Percentiles rank a stretch among this genome's conserved stretches.
Conservation (phyloP, 106 monocot species). For the Dactylorhiza incarnata region DNA sequence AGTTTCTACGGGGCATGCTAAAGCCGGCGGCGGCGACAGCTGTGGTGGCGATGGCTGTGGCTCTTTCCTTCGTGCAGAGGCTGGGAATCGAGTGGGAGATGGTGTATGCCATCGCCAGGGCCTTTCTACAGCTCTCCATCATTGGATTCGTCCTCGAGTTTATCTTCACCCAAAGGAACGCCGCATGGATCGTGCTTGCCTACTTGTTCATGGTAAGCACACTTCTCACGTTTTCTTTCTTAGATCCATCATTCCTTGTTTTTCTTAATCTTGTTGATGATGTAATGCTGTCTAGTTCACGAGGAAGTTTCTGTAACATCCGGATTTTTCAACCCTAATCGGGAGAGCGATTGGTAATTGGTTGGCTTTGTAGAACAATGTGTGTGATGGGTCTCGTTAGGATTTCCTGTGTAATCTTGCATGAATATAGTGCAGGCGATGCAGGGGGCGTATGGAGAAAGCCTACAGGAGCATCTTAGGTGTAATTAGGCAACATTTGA, state of each 20-base stretch:
- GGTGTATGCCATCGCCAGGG: slow-evolving; percentile 52
- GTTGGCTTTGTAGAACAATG: too few species aligned
- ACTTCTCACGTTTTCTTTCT: neutral
- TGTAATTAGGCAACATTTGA: too few species aligned
- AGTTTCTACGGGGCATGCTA: slow-evolving; percentile 74
- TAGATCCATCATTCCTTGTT: neutral
- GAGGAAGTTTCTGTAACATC: neutral
- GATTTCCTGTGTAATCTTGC: too few species aligned
- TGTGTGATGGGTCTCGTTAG: too few species aligned
- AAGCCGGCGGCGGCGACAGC: slow-evolving; percentile 66
- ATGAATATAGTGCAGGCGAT: too few species aligned
- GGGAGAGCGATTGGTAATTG: too few species aligned
- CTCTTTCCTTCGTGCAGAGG: slow-evolving; percentile 57
- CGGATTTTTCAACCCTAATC: too few species aligned
- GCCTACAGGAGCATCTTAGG: too few species aligned
- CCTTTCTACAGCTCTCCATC: slow-evolving; percentile 80
- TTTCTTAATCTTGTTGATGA: neutral
- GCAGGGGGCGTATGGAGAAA: too few species aligned
- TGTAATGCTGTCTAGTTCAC: neutral
- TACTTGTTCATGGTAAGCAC: slow-evolving; percentile 78
- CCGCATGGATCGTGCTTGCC: slow-evolving; percentile 76
- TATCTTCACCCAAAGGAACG: slow-evolving; percentile 86
- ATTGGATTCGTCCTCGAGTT: slow-evolving; percentile 94
- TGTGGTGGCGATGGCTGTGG: slow-evolving; percentile 67
- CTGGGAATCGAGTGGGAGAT: slow-evolving; percentile 81